Conservation (phyloP, 2,329 filamentous ascomycete species). For the Epichloe sibirici region DNA sequence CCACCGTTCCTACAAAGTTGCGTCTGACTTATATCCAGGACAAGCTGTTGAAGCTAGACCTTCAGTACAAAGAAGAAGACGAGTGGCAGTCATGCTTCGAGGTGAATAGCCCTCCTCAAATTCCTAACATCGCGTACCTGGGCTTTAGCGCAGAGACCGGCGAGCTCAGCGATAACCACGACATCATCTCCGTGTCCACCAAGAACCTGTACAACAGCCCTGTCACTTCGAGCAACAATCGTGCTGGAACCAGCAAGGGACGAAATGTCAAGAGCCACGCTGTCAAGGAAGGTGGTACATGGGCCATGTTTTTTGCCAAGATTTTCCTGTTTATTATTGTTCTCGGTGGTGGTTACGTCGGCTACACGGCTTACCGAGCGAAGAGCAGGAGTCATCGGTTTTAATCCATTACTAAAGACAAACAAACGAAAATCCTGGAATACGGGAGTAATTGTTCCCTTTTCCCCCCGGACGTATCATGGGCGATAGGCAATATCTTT, state of each 20-base stretch:
- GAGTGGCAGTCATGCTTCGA: slow-evolving; percentile 89
- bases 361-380: slow-evolving; percentile 71
- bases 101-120: slow-evolving; percentile 54
- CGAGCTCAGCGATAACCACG: slow-evolving; percentile 94
- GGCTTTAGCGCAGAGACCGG: slow-evolving; percentile 83
- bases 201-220: slow-evolving; percentile 72
- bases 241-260: slow-evolving; percentile 25
- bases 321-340: slow-evolving; percentile 61
- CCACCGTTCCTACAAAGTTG: slow-evolving; percentile 69
- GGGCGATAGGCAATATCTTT: background rate
- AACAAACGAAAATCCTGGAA: background rate
- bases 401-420: slow-evolving; percentile 16
- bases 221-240: slow-evolving; percentile 22
- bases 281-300: slow-evolving; percentile 37
- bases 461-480: background rate
- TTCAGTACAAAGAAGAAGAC: slow-evolving; percentile 86
- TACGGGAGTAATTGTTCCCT: background rate
- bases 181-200: slow-evolving; percentile 77
- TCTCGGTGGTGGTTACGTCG: slow-evolving; percentile 66
- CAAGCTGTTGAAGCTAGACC: slow-evolving; percentile 76
- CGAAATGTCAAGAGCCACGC: slow-evolving; percentile 20
- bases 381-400: slow-evolving; percentile 49
- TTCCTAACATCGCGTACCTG: slow-evolving; percentile 66
- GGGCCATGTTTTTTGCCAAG: slow-evolving; percentile 64
- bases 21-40: slow-evolving; percentile 94